phyloP scores from a whole-genome alignment of 2,329 filamentous ascomycete genomes.

The Trichoderma gracile region DNA sequence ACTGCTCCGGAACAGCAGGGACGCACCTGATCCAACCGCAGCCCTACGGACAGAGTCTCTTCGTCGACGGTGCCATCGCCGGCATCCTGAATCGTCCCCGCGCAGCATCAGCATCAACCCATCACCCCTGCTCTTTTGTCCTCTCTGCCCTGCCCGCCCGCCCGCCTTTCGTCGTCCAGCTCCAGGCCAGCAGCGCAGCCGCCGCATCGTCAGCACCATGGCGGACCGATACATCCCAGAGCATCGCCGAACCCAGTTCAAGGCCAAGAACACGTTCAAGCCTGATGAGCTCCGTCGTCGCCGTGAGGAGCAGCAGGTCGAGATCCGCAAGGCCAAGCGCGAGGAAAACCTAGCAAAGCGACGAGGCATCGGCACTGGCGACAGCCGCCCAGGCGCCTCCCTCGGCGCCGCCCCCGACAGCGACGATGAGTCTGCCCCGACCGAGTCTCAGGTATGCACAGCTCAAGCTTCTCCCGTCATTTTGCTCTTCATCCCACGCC shows the following conservation, averaged over 20 bases:
- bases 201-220: conserved; percentile 62
- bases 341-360: conserved; percentile 99
- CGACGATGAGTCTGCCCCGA: conserved; percentile 93
- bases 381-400: conserved; percentile 76
- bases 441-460: conserved; percentile 82
- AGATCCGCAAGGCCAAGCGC: conserved; percentile 97
- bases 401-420: conserved; percentile 90
- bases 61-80: conserved; percentile 21
- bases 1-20: conserved; percentile 20
- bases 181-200: conserved; percentile 20
- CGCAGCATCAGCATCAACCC: conserved; percentile 29
- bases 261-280: conserved; percentile 99
- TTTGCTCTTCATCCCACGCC: conserved; percentile 22
- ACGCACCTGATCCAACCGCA: conserved; percentile 16
- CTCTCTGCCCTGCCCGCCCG: conserved; percentile 9
- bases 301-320: conserved; percentile 98
- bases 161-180: conserved; percentile 24
- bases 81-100: conserved; percentile 30
- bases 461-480: not conserved
- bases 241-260: conserved; percentile 98
- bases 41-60: conserved; percentile 4
- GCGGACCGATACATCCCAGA: conserved; percentile 99
- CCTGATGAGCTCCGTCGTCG: conserved; percentile 97
- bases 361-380: conserved; percentile 84
- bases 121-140: not conserved